Conservation (phyloP, 1,139 yeast species). For the Sugiyamaella japonica region DNA sequence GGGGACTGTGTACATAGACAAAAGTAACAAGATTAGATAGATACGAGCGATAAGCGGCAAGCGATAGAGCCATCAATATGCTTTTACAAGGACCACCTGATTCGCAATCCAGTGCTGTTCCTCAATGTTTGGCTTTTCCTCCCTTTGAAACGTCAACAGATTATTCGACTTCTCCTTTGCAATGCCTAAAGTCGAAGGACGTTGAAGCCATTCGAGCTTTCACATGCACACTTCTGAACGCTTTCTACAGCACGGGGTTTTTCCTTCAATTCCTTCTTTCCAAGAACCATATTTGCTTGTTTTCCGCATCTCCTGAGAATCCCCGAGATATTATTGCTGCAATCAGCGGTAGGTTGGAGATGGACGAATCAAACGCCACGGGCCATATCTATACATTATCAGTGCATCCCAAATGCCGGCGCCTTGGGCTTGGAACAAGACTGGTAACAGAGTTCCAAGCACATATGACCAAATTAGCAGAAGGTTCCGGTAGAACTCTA, state of each 20-base stretch:
- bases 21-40: too few species aligned
- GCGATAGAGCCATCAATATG: neutral
- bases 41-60: neutral
- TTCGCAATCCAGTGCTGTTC: neutral
- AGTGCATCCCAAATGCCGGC: slow-evolving; percentile 24
- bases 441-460: slow-evolving; percentile 19
- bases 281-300: slow-evolving; percentile 16
- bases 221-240: slow-evolving; percentile 16
- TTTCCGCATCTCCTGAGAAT: slow-evolving; percentile 9
- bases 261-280: slow-evolving; percentile 19
- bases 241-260: slow-evolving; percentile 17
- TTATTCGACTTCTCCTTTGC: slow-evolving; percentile 6
- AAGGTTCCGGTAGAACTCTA: slow-evolving; percentile 3
- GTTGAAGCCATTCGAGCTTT: slow-evolving; percentile 19
- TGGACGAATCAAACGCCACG: neutral
- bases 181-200: slow-evolving; percentile 15
- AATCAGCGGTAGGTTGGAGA: slow-evolving; percentile 16
- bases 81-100: slow-evolving; percentile 6
- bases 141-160: neutral
- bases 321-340: slow-evolving; percentile 14
- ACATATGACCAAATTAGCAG: slow-evolving; percentile 16
- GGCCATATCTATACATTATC: slow-evolving; percentile 27
- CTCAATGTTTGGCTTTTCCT: neutral
- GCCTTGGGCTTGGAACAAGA: slow-evolving; percentile 23
- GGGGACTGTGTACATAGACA: too few species aligned